A percentile compares a stretch with the other conserved stretches of the same genome.
These are phyloP conservation scores for Pyrus pyrifolia DNA, from an alignment of 306 rosid species.

Conservation along the genomic window DNA sequence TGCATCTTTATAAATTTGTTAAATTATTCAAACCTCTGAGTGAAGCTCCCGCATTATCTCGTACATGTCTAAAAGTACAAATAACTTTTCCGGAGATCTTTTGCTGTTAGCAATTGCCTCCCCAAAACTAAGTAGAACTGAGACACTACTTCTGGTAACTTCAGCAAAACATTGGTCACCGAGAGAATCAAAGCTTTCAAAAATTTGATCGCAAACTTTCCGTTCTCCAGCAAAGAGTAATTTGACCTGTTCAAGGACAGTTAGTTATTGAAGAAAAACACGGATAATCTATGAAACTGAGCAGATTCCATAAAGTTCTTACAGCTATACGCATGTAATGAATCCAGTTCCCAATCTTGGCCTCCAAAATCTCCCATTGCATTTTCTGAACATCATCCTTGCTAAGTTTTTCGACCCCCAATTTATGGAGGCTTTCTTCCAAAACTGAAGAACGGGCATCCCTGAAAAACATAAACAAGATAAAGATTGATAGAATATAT, in stretches of 20 bases:
- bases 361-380: conserved; percentile 97
- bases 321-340: conserved; percentile 99
- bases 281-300: not conserved
- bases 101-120: conserved; percentile 96
- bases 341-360: conserved; percentile 98
- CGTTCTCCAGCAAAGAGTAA: conserved; percentile 93
- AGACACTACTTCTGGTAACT: conserved; percentile 84
- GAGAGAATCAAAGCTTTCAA: conserved; percentile 80
- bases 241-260: conserved; percentile 61
- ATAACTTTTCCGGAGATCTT: conserved; percentile 93
- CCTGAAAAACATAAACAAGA: conserved; percentile 31
- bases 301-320: conserved; percentile 26
- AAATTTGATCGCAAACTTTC: conserved; percentile 81
- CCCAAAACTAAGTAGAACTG: conserved; percentile 84
- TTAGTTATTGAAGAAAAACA: conserved; percentile 4
- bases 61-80: conserved; percentile 94
- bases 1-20: conserved; percentile 1
- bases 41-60: conserved; percentile 98
- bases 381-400: conserved; percentile 95
- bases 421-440: conserved; percentile 86
- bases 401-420: conserved; percentile 95
- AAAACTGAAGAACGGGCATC: conserved; percentile 75
- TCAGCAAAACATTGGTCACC: conserved; percentile 88
- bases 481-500: not conserved
- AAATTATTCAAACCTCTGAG: conserved; percentile 54